Evolutionary conservation across 768 basidiomycete species (phyloP).

Genomic region (Lactarius sanguifluus): DNA sequence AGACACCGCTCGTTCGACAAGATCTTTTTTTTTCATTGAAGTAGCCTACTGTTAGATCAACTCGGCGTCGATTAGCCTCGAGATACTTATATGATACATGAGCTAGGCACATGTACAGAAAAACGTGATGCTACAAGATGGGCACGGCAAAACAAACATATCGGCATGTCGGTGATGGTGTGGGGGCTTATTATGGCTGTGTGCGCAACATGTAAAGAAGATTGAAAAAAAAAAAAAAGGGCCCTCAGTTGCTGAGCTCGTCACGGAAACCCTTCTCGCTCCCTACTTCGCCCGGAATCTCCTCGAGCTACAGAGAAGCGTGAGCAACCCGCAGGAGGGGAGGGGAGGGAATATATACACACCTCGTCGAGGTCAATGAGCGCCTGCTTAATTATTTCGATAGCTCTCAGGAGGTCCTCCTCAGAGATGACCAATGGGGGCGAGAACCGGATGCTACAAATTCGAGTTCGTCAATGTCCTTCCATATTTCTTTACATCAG

Average conservation of each 20-base stretch:
- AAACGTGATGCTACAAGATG: neutral
- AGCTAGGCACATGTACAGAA: neutral
- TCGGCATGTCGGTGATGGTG: neutral
- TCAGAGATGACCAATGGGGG: conserved; percentile 95
- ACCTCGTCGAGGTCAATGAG: conserved; percentile 81
- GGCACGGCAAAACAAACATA: neutral
- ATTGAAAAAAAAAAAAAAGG: neutral
- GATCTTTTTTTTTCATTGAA: neutral
- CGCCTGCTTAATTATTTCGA: conserved; percentile 73
- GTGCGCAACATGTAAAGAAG: neutral
- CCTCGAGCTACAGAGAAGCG: conserved; percentile 42
- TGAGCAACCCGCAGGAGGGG: conserved; percentile 34
- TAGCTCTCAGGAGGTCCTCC: conserved; percentile 71
- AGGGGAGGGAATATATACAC: conserved; percentile 30
- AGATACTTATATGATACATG: neutral
- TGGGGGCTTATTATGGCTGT: neutral
- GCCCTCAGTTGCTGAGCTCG: conserved; percentile 35
- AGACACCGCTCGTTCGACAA: neutral
- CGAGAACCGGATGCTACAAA: conserved; percentile 85
- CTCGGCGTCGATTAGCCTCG: neutral
- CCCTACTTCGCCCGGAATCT: conserved; percentile 64
- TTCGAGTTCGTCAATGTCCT: neutral
- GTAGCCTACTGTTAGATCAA: neutral
- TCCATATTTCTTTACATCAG: neutral
- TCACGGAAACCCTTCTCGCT: conserved; percentile 60